Conservation (phyloP, 768 basidiomycete species). For the Trametes cubensis region DNA sequence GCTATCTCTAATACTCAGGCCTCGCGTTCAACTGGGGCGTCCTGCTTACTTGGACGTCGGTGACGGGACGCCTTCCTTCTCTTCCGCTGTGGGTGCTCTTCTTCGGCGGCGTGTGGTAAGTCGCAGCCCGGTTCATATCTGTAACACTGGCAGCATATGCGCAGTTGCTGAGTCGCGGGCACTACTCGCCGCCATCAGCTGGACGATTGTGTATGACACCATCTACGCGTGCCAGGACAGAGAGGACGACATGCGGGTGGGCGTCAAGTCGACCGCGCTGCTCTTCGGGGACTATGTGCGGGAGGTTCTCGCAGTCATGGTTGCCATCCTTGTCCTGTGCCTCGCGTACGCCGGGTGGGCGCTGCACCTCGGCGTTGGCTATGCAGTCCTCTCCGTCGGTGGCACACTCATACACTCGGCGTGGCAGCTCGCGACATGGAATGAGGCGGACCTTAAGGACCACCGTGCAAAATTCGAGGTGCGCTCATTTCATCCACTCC, state of each 20-base stretch:
- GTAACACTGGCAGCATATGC: too few relatives aligned
- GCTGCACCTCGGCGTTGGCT: conserved; percentile 53
- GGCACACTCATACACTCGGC: conserved; percentile 47
- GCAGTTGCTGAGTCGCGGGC: too few relatives aligned
- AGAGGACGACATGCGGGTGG: conserved; percentile 68
- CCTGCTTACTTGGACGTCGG: conserved; percentile 50
- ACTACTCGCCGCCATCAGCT: too few relatives aligned
- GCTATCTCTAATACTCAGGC: too few relatives aligned
- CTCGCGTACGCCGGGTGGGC: conserved; percentile 55
- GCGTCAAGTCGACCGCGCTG: conserved; percentile 78
- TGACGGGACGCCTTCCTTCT: conserved; percentile 37
- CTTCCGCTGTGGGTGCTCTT: conserved; percentile 24
- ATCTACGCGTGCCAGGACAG: conserved; percentile 84
- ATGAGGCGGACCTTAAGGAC: conserved; percentile 47
- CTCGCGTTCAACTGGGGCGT: conserved; percentile 59
- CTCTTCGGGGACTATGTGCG: conserved; percentile 65
- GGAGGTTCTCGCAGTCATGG: conserved; percentile 56
- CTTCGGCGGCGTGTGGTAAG: conserved; percentile 26
- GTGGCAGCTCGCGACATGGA: conserved; percentile 51
- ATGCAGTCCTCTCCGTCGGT: conserved; percentile 49
- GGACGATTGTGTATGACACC: conserved; percentile 58
- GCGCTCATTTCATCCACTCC: neutral
- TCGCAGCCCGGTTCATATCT: too few relatives aligned
- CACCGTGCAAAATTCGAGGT: conserved; percentile 47
- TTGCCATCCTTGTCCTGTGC: conserved; percentile 51